Percentiles rank a stretch among this genome's conserved stretches.
Conservation (phyloP, 257 asterid species). For the Gentiana macrophylla region DNA sequence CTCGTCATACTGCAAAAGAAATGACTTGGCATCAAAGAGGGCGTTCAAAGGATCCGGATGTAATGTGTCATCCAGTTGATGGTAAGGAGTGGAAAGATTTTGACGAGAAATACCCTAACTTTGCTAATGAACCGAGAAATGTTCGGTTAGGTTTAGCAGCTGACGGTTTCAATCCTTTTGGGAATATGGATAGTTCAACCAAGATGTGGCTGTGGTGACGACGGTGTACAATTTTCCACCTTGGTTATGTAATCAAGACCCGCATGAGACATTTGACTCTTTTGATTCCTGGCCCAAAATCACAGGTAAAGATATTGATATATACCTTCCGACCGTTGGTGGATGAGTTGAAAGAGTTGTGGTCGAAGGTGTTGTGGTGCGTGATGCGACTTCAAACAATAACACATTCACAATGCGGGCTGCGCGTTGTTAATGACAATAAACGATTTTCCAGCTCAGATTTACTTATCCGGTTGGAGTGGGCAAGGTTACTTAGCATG, state of each 20-base stretch:
- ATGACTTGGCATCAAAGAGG: too few species aligned
- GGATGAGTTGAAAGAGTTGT: slow-evolving; percentile 8
- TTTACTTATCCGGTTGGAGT: slow-evolving; percentile 8
- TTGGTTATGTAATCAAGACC: slow-evolving; percentile 3
- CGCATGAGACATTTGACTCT: too few species aligned
- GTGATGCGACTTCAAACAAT: slow-evolving; percentile 7
- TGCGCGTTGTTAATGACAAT: slow-evolving; percentile 9
- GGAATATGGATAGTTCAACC: too few species aligned
- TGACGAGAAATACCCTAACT: slow-evolving; percentile 2
- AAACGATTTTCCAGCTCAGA: slow-evolving; percentile 9
- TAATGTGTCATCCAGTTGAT: slow-evolving; percentile 11
- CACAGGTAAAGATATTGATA: too few species aligned
- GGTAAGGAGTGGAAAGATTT: slow-evolving; percentile 9
- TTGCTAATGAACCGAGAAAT: slow-evolving; percentile 4
- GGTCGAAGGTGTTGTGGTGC: slow-evolving; percentile 7
- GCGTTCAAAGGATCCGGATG: too few species aligned
- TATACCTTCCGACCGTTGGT: slow-evolving; percentile 9
- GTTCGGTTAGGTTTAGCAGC: slow-evolving; percentile 1
- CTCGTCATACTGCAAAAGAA: too few species aligned
- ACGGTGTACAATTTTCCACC: neutral
- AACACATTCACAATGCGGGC: slow-evolving; percentile 8
- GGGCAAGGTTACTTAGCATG: slow-evolving; percentile 3
- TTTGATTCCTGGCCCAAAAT: too few species aligned
- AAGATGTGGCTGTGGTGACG: slow-evolving; percentile 2
- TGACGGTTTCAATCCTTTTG: neutral